Conservation (phyloP, 2,329 filamentous ascomycete species). For the Laburnicola sp. region DNA sequence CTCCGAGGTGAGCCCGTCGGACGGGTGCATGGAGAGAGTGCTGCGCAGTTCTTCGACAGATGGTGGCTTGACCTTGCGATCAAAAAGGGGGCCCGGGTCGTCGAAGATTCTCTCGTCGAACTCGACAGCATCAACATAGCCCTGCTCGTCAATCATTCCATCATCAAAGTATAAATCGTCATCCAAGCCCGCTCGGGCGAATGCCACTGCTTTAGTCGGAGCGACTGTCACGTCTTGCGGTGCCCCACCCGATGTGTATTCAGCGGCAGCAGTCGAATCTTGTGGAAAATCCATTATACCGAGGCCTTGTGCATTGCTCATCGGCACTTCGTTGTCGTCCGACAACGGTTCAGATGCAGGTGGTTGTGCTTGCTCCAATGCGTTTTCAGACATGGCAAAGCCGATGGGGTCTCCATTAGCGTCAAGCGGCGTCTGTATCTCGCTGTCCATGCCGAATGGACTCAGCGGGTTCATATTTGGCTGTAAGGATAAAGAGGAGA, state of each 20-base stretch:
- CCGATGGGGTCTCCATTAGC: constrained; percentile 38
- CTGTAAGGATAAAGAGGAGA: constrained; percentile 36
- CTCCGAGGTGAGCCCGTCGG: constrained; percentile 23
- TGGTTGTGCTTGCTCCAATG: constrained; percentile 24
- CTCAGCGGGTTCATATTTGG: constrained; percentile 25
- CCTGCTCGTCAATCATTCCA: constrained; percentile 60
- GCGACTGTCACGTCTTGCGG: constrained; percentile 8
- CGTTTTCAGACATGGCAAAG: constrained; percentile 36
- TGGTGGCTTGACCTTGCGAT: constrained; percentile 52
- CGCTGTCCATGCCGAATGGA: constrained; percentile 27
- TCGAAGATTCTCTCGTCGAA: constrained; percentile 79
- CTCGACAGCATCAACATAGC: constrained; percentile 54
- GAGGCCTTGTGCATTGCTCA: constrained; percentile 18
- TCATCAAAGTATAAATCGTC: constrained; percentile 73
- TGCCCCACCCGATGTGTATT: constrained; percentile 14
- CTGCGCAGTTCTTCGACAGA: constrained; percentile 19
- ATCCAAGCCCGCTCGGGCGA: constrained; percentile 24
- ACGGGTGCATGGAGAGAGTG: constrained; percentile 22
- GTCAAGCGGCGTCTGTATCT: constrained; percentile 34
- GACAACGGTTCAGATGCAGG: constrained; percentile 9
- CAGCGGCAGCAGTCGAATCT: constrained; percentile 11
- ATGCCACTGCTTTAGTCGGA: constrained; percentile 11
- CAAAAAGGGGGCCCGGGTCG: constrained; percentile 49
- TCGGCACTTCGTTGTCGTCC: constrained; percentile 11
- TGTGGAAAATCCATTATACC: constrained; percentile 23